Conservation (phyloP, 2,329 filamentous ascomycete species). For the Cercospora sp. region DNA sequence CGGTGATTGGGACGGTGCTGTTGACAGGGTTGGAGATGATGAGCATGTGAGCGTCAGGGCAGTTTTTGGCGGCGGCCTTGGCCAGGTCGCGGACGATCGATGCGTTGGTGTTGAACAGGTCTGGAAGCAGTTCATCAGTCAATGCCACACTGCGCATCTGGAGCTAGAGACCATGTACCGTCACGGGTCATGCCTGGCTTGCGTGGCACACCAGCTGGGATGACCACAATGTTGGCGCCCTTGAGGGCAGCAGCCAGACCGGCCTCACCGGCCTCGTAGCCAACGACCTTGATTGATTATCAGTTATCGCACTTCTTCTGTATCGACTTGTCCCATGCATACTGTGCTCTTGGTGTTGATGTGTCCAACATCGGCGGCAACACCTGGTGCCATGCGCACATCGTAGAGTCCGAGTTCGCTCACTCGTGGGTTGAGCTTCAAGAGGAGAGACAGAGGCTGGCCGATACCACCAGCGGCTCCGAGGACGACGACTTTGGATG, state of each 20-base stretch:
- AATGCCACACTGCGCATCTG: not conserved
- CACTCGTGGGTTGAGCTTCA: slow-evolving; percentile 98
- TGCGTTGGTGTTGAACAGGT: slow-evolving; percentile 99
- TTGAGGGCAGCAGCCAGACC: slow-evolving; percentile 75
- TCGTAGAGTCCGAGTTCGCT: slow-evolving; percentile 95
- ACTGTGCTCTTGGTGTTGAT: slow-evolving; percentile 95
- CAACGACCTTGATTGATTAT: slow-evolving; percentile 62
- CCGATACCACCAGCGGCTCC: slow-evolving; percentile 97
- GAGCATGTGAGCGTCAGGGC: slow-evolving; percentile 90
- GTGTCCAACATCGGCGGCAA: slow-evolving; percentile 96
- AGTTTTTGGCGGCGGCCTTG: slow-evolving; percentile 85
- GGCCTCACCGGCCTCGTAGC: slow-evolving; percentile 72
- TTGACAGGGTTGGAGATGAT: slow-evolving; percentile 99
- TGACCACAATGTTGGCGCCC: slow-evolving; percentile 90
- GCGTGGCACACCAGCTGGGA: slow-evolving; percentile 96
- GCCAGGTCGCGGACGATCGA: slow-evolving; percentile 98
- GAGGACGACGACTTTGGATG: slow-evolving; percentile 96
- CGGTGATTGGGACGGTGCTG: slow-evolving; percentile 96
- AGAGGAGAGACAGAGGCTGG: slow-evolving; percentile 92
- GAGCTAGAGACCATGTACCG: slow-evolving; percentile 50
- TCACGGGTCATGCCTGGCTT: slow-evolving; percentile 99
- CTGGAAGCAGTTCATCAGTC: slow-evolving; percentile 43
- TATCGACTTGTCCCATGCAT: slow-evolving; percentile 27
- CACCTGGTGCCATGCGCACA: slow-evolving; percentile 91
- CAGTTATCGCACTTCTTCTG: slow-evolving; percentile 16